Base-by-base conservation (phyloP, 2,329 filamentous ascomycete species). In the Hymenoscyphus repandus region DNA sequence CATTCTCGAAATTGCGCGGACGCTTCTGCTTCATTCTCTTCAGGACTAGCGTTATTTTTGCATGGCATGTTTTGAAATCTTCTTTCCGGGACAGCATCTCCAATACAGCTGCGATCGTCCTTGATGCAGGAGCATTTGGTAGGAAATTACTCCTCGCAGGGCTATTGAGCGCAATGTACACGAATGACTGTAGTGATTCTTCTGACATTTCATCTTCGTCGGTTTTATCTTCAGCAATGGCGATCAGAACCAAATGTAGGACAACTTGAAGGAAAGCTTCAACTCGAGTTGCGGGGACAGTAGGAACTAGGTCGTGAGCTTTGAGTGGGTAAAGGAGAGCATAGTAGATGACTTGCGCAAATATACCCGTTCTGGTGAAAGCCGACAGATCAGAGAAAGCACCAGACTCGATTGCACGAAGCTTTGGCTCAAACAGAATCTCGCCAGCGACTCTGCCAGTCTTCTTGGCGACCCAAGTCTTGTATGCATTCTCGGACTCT, bases 261-360 rank as follows among this genome's bases (percentile, higher is more conserved):
- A 96, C 85, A 41, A 96, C 87, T 64, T 97, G 92, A 31, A 97
- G 72, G 69, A 95, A 96, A 0, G 89, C 86, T 70, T 99, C 93
- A 7, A 96, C 78, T 47, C 93, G 82, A 1, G 91, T 95, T 10
- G 79, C 76, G 7, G 90, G 88, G 22, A 97, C 85, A 15, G 76
- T 81, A 0, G 89, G 86, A 1, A 87, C 90, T 27, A 82, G 76
- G 43, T 78, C 77, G 49, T 82, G 75, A 18, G 83, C 83, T 30
- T 85, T 81, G 5, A 95, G 72, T 1, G 88, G 83, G 66, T 95
- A 97, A 15, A 90, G 75, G 12, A 99, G 75, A 18, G 88, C 86
- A 66, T 95, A 93, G 69, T 91, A 95, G 45, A 97, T 81, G 54
- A 96, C 81, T 66, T 96, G 90, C 9, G 86, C 85, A 66, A 99